These are phyloP conservation scores for Lodderomyces pseudojiufengensis DNA, from an alignment of 1,139 yeast genomes.

Conservation along the genomic window DNA sequence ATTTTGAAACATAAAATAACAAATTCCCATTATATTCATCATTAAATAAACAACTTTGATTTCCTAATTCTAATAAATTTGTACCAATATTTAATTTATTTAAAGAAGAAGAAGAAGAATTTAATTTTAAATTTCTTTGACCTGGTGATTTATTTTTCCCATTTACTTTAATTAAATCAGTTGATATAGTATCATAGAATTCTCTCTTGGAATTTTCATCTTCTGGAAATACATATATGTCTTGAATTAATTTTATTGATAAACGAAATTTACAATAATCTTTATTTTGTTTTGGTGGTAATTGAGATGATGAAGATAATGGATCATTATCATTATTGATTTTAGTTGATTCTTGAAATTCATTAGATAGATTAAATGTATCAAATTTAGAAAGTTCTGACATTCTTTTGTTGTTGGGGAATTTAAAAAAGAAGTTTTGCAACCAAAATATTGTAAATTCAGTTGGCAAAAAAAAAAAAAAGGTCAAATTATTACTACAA, in stretches of 20 bases:
- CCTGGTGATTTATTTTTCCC: conserved; percentile 13
- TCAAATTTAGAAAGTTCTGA: conserved; percentile 1
- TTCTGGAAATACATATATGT: conserved; percentile 11
- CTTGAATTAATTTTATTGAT: conserved; percentile 7
- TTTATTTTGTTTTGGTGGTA: background rate
- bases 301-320: conserved; percentile 5
- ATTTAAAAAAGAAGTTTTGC: conserved; percentile 1
- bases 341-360: background rate
- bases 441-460: too few relatives aligned
- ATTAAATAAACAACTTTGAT: too few relatives aligned
- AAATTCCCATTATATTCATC: too few relatives aligned
- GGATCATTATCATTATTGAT: background rate
- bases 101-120: background rate
- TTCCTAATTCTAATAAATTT: conserved; percentile 4
- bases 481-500: too few relatives aligned
- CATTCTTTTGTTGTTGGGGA: background rate
- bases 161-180: conserved; percentile 8
- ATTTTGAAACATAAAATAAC: too few relatives aligned
- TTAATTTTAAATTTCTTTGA: conserved; percentile 10
- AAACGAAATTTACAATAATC: conserved; percentile 11
- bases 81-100: conserved; percentile 4
- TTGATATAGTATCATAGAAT: conserved; percentile 11
- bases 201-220: conserved; percentile 11
- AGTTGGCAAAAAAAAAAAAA: too few relatives aligned
- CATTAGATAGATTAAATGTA: conserved; percentile 1